Evolutionary conservation across 192 early-diverging fungal genomes (phyloP).

Genomic region (Dispira parvispora): DNA sequence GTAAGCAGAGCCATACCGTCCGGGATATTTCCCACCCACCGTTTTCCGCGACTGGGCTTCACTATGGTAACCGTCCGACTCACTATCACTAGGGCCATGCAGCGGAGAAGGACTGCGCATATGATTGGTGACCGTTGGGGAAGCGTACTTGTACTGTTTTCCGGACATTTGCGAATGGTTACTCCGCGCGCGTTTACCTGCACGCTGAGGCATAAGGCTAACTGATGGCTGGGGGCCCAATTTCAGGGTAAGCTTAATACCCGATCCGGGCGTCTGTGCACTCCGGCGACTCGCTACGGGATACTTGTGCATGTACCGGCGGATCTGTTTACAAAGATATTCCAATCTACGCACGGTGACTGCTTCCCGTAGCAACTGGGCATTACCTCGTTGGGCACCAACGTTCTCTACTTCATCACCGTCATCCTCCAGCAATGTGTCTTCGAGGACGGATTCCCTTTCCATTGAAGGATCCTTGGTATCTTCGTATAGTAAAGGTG

Average conservation of each 20-base stretch:
- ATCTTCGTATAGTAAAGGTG: not conserved
- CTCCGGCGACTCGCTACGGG: not conserved
- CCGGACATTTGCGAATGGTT: too few relatives aligned
- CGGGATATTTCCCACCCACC: too few relatives aligned
- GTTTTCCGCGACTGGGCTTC: too few relatives aligned
- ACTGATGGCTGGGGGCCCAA: not conserved
- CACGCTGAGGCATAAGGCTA: not conserved
- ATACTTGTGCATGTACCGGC: not conserved
- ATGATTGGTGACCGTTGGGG: too few relatives aligned
- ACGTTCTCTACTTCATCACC: not conserved
- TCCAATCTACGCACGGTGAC: constrained; percentile 3
- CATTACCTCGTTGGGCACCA: not conserved
- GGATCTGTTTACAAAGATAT: not conserved
- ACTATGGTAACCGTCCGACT: too few relatives aligned
- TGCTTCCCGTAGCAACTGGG: not conserved
- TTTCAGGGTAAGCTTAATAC: constrained; percentile 8
- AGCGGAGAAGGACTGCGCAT: too few relatives aligned
- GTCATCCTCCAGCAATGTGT: not conserved
- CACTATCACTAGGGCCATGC: too few relatives aligned
- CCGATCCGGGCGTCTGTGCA: not conserved
- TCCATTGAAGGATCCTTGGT: not conserved
- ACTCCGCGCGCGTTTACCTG: too few relatives aligned
- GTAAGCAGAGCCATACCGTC: too few relatives aligned
- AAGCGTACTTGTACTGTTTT: too few relatives aligned
- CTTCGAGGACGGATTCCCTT: not conserved